Percentiles rank a stretch among this genome's conserved stretches.
These are phyloP conservation scores for Fistulifera pelliculosa DNA, from an alignment of 108 stramenopile genomes.

Conservation along the genomic window DNA sequence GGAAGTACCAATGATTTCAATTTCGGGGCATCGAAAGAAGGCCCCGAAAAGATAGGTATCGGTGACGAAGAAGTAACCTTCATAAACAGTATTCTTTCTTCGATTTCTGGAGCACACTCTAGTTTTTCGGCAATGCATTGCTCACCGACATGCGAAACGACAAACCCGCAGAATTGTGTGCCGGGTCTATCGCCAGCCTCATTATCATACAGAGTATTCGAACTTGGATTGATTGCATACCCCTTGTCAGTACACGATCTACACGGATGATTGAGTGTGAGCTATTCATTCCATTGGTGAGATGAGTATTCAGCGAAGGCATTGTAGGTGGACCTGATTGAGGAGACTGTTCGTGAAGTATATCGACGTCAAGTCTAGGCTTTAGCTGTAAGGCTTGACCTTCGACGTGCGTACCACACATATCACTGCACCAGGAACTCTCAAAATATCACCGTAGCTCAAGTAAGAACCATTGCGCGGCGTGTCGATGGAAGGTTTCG, in stretches of 20 bases:
- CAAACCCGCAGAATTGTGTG: slow-evolving; percentile 2
- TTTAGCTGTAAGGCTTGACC: background rate
- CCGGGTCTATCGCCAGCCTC: background rate
- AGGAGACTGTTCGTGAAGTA: background rate
- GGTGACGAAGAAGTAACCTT: slow-evolving; percentile 58
- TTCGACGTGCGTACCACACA: background rate
- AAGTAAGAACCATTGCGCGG: slow-evolving; percentile 44
- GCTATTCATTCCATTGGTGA: background rate
- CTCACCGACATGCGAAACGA: slow-evolving; percentile 11
- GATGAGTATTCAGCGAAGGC: background rate
- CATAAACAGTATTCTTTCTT: slow-evolving; percentile 53
- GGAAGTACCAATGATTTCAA: slow-evolving; percentile 54
- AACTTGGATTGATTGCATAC: slow-evolving; percentile 51
- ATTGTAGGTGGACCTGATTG: background rate
- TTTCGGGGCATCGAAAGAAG: slow-evolving; percentile 48
- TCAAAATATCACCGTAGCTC: slow-evolving; percentile 56
- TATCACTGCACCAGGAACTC: background rate
- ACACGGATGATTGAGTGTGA: slow-evolving; percentile 39
- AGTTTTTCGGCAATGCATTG: slow-evolving; percentile 36
- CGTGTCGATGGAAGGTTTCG: slow-evolving; percentile 12
- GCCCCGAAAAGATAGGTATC: slow-evolving; percentile 60
- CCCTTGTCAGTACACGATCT: slow-evolving; percentile 71
- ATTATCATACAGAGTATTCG: slow-evolving; percentile 1
- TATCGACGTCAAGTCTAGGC: background rate
- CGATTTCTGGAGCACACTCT: slow-evolving; percentile 18